phyloP scores from a whole-genome alignment of 2,329 filamentous ascomycete species.

The Fusarium buharicum region DNA sequence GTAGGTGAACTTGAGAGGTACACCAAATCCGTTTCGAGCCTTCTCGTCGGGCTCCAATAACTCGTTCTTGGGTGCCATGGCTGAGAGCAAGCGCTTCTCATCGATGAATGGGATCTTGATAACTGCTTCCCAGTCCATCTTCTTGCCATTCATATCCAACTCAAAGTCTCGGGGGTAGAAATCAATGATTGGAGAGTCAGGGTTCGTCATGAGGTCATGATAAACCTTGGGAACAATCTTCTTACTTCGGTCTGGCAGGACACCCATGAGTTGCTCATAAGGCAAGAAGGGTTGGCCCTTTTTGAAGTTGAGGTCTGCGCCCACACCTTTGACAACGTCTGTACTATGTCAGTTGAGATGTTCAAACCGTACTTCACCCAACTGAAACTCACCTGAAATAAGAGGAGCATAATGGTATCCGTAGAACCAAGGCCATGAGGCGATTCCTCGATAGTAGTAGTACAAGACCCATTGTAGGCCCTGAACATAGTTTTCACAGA shows the following conservation, averaged over 20 bases:
- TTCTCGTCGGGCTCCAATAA: slow-evolving; percentile 82
- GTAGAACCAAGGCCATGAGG: slow-evolving; percentile 99
- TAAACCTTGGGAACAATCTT: slow-evolving; percentile 90
- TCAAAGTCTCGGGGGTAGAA: slow-evolving; percentile 98
- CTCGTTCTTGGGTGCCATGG: slow-evolving; percentile 86
- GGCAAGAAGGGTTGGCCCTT: slow-evolving; percentile 95
- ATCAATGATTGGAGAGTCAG: slow-evolving; percentile 92
- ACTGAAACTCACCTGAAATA: slow-evolving; percentile 74
- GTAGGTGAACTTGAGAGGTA: slow-evolving; percentile 92
- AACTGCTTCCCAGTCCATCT: slow-evolving; percentile 99
- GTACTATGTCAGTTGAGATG: slow-evolving; percentile 51
- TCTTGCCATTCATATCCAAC: slow-evolving; percentile 99
- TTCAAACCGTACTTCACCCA: not conserved
- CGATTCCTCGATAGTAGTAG: slow-evolving; percentile 97
- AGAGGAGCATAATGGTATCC: slow-evolving; percentile 96
- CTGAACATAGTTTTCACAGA: slow-evolving; percentile 97
- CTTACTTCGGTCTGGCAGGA: slow-evolving; percentile 96
- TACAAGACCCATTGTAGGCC: slow-evolving; percentile 97
- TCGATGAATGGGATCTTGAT: slow-evolving; percentile 99
- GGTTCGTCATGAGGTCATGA: slow-evolving; percentile 90
- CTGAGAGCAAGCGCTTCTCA: slow-evolving; percentile 82
- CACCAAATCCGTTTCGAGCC: slow-evolving; percentile 87
- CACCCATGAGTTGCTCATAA: slow-evolving; percentile 97
- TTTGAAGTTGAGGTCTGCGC: slow-evolving; percentile 89
- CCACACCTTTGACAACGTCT: slow-evolving; percentile 90